Percentiles rank a stretch among this genome's conserved stretches.
phyloP scores from a whole-genome alignment of 1,284 basidiomycete genomes.

The Papiliotrema flavescens region DNA sequence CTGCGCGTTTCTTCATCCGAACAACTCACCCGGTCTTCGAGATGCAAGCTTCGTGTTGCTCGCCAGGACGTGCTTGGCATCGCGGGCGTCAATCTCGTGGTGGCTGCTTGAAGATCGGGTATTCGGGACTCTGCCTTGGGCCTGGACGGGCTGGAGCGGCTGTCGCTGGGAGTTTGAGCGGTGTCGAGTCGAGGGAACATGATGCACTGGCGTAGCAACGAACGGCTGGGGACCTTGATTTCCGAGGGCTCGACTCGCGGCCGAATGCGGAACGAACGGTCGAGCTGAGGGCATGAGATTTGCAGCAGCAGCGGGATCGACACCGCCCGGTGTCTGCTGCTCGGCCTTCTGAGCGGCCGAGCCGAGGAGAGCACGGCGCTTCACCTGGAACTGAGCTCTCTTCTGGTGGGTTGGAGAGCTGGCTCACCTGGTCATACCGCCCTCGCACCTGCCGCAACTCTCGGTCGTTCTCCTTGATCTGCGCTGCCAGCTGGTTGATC shows the following conservation, averaged over 20 bases:
- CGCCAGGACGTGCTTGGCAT: too few relatives aligned
- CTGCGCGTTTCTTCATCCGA: too few relatives aligned
- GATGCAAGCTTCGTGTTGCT: too few relatives aligned
- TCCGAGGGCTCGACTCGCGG: neutral
- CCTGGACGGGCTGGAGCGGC: neutral
- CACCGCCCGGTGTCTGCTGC: neutral
- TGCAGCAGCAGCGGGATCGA: neutral
- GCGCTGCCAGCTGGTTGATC: neutral
- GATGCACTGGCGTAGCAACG: neutral
- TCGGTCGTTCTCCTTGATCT: slow-evolving; percentile 5
- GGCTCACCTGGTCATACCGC: slow-evolving; percentile 3
- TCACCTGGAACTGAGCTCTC: neutral
- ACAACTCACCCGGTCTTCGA: too few relatives aligned
- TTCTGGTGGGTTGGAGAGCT: too few relatives aligned
- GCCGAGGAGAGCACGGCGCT: slow-evolving; percentile 3
- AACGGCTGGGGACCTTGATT: slow-evolving; percentile 2
- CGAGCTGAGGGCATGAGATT: neutral
- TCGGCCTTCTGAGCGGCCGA: neutral
- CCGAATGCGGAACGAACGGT: neutral
- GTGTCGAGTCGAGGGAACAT: neutral
- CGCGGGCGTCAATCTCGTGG: too few relatives aligned
- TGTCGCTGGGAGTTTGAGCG: neutral
- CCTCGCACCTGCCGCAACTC: slow-evolving; percentile 3
- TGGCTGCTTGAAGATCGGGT: neutral
- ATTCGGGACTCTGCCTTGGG: neutral